phyloP scores from a whole-genome alignment of 805 yeast genomes.

The Metschnikowia koreensis region DNA sequence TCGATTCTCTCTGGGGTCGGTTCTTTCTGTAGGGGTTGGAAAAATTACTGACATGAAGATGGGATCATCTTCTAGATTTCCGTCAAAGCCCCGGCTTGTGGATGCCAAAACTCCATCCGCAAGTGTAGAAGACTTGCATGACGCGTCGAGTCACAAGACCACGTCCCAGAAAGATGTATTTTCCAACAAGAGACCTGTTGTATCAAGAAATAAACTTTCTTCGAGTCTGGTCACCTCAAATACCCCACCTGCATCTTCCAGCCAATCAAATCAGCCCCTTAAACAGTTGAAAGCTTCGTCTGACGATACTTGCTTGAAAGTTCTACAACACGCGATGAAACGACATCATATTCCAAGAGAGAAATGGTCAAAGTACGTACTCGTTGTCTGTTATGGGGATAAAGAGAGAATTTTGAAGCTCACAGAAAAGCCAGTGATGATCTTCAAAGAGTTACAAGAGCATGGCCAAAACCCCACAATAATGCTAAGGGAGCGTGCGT shows the following conservation, averaged over 20 bases:
- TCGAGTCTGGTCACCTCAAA: constrained; percentile 11
- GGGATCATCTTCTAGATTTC: constrained; percentile 7
- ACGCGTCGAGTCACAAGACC: constrained; percentile 1
- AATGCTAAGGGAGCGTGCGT: constrained; percentile 81
- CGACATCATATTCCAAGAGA: constrained; percentile 73
- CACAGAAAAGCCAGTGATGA: constrained; percentile 84
- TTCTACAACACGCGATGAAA: constrained; percentile 83
- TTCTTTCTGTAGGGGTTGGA: constrained; percentile 43
- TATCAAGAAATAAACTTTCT: constrained; percentile 10
- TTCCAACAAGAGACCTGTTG: constrained; percentile 1
- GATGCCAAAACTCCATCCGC: constrained; percentile 12
- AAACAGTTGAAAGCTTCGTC: constrained; percentile 82
- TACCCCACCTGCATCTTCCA: constrained; percentile 1
- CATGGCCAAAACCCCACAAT: constrained; percentile 86
- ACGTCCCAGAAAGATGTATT: constrained; percentile 1
- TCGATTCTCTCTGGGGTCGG: constrained; percentile 37
- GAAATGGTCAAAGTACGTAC: constrained; percentile 86
- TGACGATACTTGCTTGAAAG: constrained; percentile 88
- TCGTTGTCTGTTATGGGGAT: constrained; percentile 88
- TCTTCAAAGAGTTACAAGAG: constrained; percentile 81
- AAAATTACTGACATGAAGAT: constrained; percentile 26
- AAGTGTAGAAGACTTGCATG: constrained; percentile 8
- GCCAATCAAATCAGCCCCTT: constrained; percentile 49
- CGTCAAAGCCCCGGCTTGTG: constrained; percentile 16
- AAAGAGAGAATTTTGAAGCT: constrained; percentile 79